A percentile compares a stretch with the other conserved stretches of the same genome.
Evolutionary conservation across 208 protist genomes (phyloP).

Genomic region (Herpetomonas samuelpessoai): DNA sequence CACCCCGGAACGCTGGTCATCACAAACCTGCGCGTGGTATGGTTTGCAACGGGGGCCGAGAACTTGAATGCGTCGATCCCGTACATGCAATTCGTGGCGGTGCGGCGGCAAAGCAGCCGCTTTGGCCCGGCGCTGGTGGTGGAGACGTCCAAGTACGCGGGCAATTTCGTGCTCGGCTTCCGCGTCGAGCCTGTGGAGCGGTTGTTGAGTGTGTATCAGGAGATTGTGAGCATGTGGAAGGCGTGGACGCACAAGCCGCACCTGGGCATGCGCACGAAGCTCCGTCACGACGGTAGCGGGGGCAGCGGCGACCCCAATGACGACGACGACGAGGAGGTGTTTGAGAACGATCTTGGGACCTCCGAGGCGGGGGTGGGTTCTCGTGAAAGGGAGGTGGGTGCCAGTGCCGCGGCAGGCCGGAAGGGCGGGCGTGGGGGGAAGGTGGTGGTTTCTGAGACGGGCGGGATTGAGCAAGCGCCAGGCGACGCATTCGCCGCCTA

Average conservation of each 20-base stretch:
- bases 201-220: slow-evolving; percentile 73
- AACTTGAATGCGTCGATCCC: slow-evolving; percentile 97
- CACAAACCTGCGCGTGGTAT: slow-evolving; percentile 96
- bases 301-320: slow-evolving; percentile 7
- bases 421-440: neutral
- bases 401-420: neutral
- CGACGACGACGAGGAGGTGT: neutral
- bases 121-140: slow-evolving; percentile 85
- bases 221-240: slow-evolving; percentile 79
- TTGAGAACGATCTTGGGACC: neutral
- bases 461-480: slow-evolving; percentile 76
- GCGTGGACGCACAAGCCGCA: slow-evolving; percentile 75
- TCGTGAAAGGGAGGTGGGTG: too few species aligned
- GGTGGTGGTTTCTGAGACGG: slow-evolving; percentile 17
- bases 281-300: neutral
- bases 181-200: slow-evolving; percentile 69
- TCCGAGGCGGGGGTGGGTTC: slow-evolving; percentile 8
- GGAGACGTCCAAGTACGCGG: slow-evolving; percentile 59
- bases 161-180: slow-evolving; percentile 89
- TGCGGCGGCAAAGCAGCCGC: slow-evolving; percentile 74
- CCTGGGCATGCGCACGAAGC: slow-evolving; percentile 57
- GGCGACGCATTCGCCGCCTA: slow-evolving; percentile 91
- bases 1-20: slow-evolving; percentile 92
- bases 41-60: slow-evolving; percentile 82
- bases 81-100: slow-evolving; percentile 88